Base-by-base conservation (phyloP, 768 basidiomycete species). In the Lactifluus hygrophoroides region DNA sequence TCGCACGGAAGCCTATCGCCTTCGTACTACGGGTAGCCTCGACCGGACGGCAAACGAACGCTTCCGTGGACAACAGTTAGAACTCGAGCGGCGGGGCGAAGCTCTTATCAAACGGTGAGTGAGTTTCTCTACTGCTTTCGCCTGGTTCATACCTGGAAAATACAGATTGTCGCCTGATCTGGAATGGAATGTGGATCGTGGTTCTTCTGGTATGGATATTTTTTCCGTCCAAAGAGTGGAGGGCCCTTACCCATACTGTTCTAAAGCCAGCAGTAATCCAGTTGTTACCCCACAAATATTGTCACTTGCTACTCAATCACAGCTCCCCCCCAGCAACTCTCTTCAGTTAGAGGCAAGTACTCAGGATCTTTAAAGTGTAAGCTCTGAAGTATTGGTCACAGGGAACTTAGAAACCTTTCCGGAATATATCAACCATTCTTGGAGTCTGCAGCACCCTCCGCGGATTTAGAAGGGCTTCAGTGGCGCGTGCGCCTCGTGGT, bases 51-150 rank as follows among this genome's bases (percentile, higher is more conserved):
- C 35, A 14, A 60, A 56, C 3, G 59, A 56, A 34, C 42, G 49
- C 13, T 21, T 60, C 17, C 59, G 23, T 21, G 21, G 48, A 28
- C 42, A 45, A 9, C 59, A 60, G 25, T 16, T 4, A 17, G 49
- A 51, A 3, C 59, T 60, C 16, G 59, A 51, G 48, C 27, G 23
- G 17, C 59, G 59, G 3, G 59, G 59, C 19, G 54, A 56, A 11
- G 23, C 34, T 0, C 28, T 60, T 32, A 40, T 60, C 19, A 60
- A 56, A 30, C 54, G 35, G 59, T 56, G 21, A 13, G 54, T 45
- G 0, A 3, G 23, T 27, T 8, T 19, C 17, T n/a, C 8, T 27
- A 16, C 8, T 5, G 5, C 14, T 45, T 37, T 10, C 3, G 25
- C 28, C 43, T n/a, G 5, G 21, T 11, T 2, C 21, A 32, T 17